Evolutionary conservation across 2,329 filamentous ascomycete genomes (phyloP), one percentile per base, ranked within the genome.

Genomic region (Monilinia vaccinii-corymbosi): DNA sequence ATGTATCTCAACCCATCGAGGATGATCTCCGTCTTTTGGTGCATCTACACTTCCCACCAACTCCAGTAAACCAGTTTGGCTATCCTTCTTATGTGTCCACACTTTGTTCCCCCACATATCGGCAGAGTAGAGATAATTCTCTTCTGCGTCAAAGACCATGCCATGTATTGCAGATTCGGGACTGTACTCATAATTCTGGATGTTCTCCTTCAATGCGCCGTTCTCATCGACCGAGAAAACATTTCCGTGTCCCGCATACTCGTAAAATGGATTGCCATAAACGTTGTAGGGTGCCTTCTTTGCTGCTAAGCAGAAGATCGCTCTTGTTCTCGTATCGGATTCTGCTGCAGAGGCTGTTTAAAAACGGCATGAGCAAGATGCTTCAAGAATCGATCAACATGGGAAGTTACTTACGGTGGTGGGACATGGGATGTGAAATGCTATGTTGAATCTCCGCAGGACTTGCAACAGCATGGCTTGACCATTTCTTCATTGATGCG

Each of bases 401-500:
- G 4, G 7, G 90, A 90, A 48, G 79, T 79, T 72, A 87, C 81
- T 67, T 32, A 55, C 51, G 51, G 13, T 55, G 38, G 44, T 55
- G 51, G 38, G 51, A 32, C 51, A 55, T 55, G 11, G 51, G 51
- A 55, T 55, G 38, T 4, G 51, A 55, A 32, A 18, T 55, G 14
- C 13, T 34, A 44, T 94, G 90, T 50, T 84, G 75, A 65, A 96
- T 94, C 53, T 90, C 83, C 2, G 83, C 86, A 3, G 90, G 88
- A 66, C 82, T 86, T 68, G 86, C 82, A 69, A 95, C 87, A 49
- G 84, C 78, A 73, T 89, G 93, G 72, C 87, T 91, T 53, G 87
- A 87, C 89, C 90, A 96, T 73, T 91, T 93, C 79, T 96, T 96
- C 89, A 94, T 94, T 62, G 89, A 89, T 4, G 91, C 86, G 69